A percentile compares a stretch with the other conserved stretches of the same genome.
Conservation (phyloP, 148 eudicot genomes). For the Heliosperma pusillum region DNA sequence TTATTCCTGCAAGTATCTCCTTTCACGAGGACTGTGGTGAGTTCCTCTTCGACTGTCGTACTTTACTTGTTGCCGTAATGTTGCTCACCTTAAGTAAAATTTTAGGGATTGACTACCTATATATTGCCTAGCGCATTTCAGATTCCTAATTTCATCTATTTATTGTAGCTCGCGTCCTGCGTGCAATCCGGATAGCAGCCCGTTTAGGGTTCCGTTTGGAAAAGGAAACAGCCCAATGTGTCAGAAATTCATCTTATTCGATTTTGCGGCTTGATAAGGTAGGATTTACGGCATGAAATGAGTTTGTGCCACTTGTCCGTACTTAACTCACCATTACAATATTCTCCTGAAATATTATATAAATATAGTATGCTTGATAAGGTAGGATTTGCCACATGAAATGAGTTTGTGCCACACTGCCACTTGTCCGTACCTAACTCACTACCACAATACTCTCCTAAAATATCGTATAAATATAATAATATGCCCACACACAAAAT, state of each 20-base stretch:
- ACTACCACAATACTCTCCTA: neutral
- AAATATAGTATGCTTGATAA: slow-evolving; percentile 43
- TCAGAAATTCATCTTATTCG: slow-evolving; percentile 45
- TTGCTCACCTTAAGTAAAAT: neutral
- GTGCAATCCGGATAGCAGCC: slow-evolving; percentile 86
- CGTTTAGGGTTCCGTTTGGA: slow-evolving; percentile 64
- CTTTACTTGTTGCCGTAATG: slow-evolving; percentile 6
- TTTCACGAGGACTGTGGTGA: slow-evolving; percentile 80
- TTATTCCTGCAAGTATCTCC: slow-evolving; percentile 57
- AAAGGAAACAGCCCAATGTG: slow-evolving; percentile 46
- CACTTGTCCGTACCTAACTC: neutral
- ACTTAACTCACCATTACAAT: neutral
- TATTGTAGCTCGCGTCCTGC: slow-evolving; percentile 81
- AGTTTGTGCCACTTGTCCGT: neutral
- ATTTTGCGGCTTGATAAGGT: slow-evolving; percentile 76
- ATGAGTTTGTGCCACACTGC: neutral
- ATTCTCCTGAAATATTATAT: neutral
- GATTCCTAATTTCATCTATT: slow-evolving; percentile 11
- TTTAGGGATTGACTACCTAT: neutral
- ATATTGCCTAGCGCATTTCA: neutral
- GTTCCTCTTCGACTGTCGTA: slow-evolving; percentile 15
- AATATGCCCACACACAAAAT: too few relatives aligned
- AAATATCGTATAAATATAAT: too few relatives aligned
- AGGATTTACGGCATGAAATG: neutral
- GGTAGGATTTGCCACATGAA: slow-evolving; percentile 32